A percentile compares a stretch with the other conserved stretches of the same genome.
These are phyloP conservation scores for Lepidium aucheri DNA, from an alignment of 345 rosid genomes.

Conservation along the genomic window DNA sequence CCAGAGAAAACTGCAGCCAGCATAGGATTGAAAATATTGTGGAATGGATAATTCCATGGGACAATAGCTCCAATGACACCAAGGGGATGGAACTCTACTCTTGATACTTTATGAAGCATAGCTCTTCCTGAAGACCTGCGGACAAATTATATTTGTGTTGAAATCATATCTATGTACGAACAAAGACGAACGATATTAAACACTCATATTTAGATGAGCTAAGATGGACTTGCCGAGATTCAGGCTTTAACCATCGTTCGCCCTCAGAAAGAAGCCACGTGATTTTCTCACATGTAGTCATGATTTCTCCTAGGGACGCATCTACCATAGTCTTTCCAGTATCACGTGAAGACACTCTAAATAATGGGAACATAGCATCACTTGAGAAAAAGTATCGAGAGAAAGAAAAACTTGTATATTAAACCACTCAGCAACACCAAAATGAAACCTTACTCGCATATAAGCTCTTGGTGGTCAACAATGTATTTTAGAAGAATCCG, in stretches of 20 bases:
- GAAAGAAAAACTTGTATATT: not conserved
- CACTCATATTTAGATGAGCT: not conserved
- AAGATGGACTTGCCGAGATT: conserved; percentile 45
- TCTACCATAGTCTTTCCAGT: conserved; percentile 99
- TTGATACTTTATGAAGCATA: conserved; percentile 85
- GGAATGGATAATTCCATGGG: conserved; percentile 99
- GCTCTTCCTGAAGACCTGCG: conserved; percentile 91
- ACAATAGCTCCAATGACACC: conserved; percentile 97
- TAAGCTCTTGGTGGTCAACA: conserved; percentile 84
- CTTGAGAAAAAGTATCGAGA: not conserved
- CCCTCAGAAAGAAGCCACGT: conserved; percentile 99
- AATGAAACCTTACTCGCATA: conserved; percentile 75
- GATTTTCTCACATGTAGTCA: conserved; percentile 99
- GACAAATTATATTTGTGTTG: not conserved
- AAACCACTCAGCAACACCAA: conserved; percentile 2
- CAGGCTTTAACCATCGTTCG: conserved; percentile 94
- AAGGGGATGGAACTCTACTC: conserved; percentile 89
- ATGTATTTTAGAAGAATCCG: conserved; percentile 87
- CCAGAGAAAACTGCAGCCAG: conserved; percentile 96
- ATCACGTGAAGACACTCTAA: conserved; percentile 90
- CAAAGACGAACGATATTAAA: not conserved
- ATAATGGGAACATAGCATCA: conserved; percentile 9
- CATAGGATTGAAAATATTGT: conserved; percentile 96
- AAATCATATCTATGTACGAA: not conserved
- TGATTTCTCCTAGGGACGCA: conserved; percentile 95